Evolutionary conservation across 495 filamentous ascomycete genomes (phyloP).

Genomic region (Aspergillus taichungensis): DNA sequence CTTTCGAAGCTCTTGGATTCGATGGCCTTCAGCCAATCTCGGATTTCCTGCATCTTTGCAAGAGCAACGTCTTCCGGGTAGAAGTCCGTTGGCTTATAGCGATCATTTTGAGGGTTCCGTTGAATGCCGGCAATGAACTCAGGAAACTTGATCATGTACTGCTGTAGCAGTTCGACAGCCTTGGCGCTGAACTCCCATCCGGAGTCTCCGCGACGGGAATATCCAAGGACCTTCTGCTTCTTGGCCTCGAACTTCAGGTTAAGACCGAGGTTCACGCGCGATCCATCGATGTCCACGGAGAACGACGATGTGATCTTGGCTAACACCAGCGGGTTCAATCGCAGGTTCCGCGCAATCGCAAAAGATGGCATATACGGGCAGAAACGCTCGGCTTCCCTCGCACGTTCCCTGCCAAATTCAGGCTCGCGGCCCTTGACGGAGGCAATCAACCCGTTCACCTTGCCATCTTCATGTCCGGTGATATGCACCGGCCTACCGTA

Average conservation of each 20-base stretch:
- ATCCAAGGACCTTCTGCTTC: constrained; percentile 93
- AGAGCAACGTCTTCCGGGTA: constrained; percentile 61
- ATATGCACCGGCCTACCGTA: constrained; percentile 87
- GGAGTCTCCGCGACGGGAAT: constrained; percentile 70
- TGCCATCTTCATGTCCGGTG: constrained; percentile 60
- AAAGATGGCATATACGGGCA: constrained; percentile 80
- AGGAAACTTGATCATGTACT: constrained; percentile 92
- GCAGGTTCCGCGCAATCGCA: constrained; percentile 70
- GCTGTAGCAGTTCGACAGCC: constrained; percentile 65
- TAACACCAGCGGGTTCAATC: constrained; percentile 75
- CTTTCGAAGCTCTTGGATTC: constrained; percentile 86
- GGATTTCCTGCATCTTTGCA: constrained; percentile 68
- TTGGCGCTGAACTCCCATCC: constrained; percentile 96
- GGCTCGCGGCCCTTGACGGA: constrained; percentile 59
- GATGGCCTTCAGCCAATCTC: constrained; percentile 80
- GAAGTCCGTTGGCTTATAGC: constrained; percentile 77
- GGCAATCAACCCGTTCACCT: constrained; percentile 67
- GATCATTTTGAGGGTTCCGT: constrained; percentile 61
- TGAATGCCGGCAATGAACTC: constrained; percentile 87
- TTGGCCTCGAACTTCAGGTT: constrained; percentile 95
- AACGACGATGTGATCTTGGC: constrained; percentile 96
- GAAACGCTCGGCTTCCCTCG: constrained; percentile 51
- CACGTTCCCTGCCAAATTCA: constrained; percentile 72
- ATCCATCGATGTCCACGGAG: constrained; percentile 67
- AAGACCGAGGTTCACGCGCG: constrained; percentile 78